Percentiles rank a stretch among this genome's conserved stretches.
These are phyloP conservation scores for Pythium myriotylum DNA, from an alignment of 352 stramenopile species.

Conservation along the genomic window DNA sequence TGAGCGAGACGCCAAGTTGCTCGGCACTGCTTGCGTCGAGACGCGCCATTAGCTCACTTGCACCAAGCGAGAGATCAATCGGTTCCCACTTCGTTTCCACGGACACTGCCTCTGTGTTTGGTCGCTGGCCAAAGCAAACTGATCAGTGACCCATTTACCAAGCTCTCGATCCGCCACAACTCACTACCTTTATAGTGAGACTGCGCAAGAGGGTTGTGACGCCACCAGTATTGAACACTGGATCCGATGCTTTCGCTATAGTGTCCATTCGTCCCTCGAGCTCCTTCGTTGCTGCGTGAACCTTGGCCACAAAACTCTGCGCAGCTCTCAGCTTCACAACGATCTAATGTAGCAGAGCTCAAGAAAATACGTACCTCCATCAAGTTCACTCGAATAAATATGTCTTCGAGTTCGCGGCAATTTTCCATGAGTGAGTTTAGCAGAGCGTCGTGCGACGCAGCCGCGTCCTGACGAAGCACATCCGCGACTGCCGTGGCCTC, in stretches of 20 bases:
- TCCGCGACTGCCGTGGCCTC: conserved; percentile 61
- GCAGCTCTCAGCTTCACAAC: neutral
- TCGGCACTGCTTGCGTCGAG: conserved; percentile 59
- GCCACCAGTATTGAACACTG: conserved; percentile 61
- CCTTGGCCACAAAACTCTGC: conserved; percentile 61
- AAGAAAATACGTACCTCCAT: conserved; percentile 54
- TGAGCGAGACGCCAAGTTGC: conserved; percentile 64
- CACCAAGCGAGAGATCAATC: conserved; percentile 59
- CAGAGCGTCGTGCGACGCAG: conserved; percentile 48
- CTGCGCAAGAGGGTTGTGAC: conserved; percentile 67
- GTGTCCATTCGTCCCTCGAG: conserved; percentile 68
- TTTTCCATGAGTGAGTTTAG: conserved; percentile 63
- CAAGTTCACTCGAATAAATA: conserved; percentile 75
- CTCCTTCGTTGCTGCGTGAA: conserved; percentile 57
- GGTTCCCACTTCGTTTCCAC: conserved; percentile 58
- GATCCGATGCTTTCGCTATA: conserved; percentile 47
- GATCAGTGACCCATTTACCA: neutral
- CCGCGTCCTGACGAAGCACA: conserved; percentile 50
- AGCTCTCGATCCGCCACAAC: too few species aligned
- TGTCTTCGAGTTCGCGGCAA: conserved; percentile 75
- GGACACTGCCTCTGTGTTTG: conserved; percentile 27
- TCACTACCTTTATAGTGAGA: conserved; percentile 65
- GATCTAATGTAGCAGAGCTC: neutral
- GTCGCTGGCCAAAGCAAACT: conserved; percentile 25
- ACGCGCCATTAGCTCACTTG: conserved; percentile 48